Evolutionary conservation across 179 eudicot genomes (phyloP).

Genomic region (Silene coronaria): DNA sequence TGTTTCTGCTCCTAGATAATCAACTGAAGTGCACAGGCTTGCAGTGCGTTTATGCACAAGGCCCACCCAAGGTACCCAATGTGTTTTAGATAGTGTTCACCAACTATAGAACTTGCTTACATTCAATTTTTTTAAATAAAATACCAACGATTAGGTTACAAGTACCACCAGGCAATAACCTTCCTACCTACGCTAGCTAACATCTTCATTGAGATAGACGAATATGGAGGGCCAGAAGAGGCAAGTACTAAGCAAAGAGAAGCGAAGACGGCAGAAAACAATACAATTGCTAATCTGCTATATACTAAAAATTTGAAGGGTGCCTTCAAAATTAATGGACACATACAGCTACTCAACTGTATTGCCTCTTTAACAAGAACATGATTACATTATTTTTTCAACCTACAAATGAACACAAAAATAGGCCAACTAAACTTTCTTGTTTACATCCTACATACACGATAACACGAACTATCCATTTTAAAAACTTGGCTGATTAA

Average conservation of each 20-base stretch:
- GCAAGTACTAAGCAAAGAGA: not conserved
- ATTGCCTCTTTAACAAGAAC: constrained; percentile 6
- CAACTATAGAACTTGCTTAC: not conserved
- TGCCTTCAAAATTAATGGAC: not conserved
- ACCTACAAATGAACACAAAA: constrained; percentile 17
- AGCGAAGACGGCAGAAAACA: not conserved
- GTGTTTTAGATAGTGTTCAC: not conserved
- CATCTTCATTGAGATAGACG: not conserved
- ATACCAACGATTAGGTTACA: too few relatives aligned
- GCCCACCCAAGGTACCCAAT: not conserved
- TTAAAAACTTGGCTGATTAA: constrained; percentile 27
- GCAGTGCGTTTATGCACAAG: not conserved
- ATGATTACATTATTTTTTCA: constrained; percentile 5
- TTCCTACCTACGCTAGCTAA: not conserved
- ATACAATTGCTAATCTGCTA: not conserved
- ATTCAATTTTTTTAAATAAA: too few relatives aligned
- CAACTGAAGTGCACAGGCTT: constrained; percentile 20
- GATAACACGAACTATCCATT: constrained; percentile 2
- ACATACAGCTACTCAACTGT: not conserved
- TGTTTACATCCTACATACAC: constrained; percentile 2
- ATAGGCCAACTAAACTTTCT: constrained; percentile 11
- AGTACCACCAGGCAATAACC: not conserved
- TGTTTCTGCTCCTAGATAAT: constrained; percentile 17
- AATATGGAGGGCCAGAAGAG: not conserved
- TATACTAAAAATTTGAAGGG: not conserved